A percentile compares a stretch with the other conserved stretches of the same genome.
These are phyloP conservation scores for Phoma herbarum DNA, from an alignment of 2,329 filamentous ascomycete species.

Conservation along the genomic window DNA sequence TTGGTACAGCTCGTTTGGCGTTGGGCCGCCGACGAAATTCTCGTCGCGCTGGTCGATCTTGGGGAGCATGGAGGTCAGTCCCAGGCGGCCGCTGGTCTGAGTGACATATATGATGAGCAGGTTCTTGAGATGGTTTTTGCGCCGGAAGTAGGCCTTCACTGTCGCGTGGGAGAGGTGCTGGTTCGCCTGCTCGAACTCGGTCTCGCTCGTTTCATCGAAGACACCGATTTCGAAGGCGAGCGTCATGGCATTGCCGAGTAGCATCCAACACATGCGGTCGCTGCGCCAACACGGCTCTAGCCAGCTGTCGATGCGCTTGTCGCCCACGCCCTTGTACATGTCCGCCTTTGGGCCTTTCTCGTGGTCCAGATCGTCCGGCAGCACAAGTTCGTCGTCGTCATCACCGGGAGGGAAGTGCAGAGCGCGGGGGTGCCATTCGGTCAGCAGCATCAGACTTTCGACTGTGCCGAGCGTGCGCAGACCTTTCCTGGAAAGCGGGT, in stretches of 20 bases:
- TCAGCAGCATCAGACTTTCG: slow-evolving; percentile 91
- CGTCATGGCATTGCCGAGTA: slow-evolving; percentile 88
- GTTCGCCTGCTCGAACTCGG: slow-evolving; percentile 59
- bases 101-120: slow-evolving; percentile 90
- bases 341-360: slow-evolving; percentile 52
- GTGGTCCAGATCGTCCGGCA: slow-evolving; percentile 73
- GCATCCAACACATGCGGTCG: slow-evolving; percentile 98
- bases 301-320: slow-evolving; percentile 91
- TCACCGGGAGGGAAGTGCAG: slow-evolving; percentile 86
- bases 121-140: slow-evolving; percentile 82
- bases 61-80: slow-evolving; percentile 93
- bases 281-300: slow-evolving; percentile 91
- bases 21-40: slow-evolving; percentile 35
- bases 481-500: slow-evolving; percentile 67
- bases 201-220: slow-evolving; percentile 87
- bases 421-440: slow-evolving; percentile 95
- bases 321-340: slow-evolving; percentile 70
- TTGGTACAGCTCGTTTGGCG: slow-evolving; percentile 46
- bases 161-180: slow-evolving; percentile 59
- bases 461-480: slow-evolving; percentile 91
- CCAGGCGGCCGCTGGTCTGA: slow-evolving; percentile 90
- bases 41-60: slow-evolving; percentile 45
- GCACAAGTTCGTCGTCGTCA: slow-evolving; percentile 69
- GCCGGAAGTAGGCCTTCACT: slow-evolving; percentile 78
- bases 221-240: slow-evolving; percentile 94